Conservation (phyloP, 2,329 filamentous ascomycete genomes). For the Colletotrichum sublineola region DNA sequence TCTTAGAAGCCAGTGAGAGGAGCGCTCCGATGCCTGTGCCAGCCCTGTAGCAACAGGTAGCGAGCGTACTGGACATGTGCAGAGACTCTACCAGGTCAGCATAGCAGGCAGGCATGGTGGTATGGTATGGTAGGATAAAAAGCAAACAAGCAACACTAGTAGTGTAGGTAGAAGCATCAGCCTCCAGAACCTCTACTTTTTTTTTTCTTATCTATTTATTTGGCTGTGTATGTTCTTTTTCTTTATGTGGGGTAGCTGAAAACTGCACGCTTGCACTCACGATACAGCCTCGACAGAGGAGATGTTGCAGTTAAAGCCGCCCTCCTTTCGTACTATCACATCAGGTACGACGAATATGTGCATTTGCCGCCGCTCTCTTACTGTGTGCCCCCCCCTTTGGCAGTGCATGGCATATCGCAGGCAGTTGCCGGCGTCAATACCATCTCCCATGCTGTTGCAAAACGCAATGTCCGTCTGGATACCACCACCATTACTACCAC, state of each 20-base stretch:
- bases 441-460: slow-evolving; percentile 8
- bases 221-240: background rate
- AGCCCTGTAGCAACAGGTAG: slow-evolving; percentile 24
- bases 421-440: slow-evolving; percentile 3
- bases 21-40: slow-evolving; percentile 34
- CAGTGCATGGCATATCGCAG: slow-evolving; percentile 12
- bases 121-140: background rate
- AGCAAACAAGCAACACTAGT: background rate
- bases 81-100: slow-evolving; percentile 4
- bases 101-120: background rate
- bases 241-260: background rate
- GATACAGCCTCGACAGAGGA: background rate
- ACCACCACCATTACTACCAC: slow-evolving; percentile 8
- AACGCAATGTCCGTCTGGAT: slow-evolving; percentile 4
- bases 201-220: background rate
- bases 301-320: background rate
- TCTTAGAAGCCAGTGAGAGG: slow-evolving; percentile 26
- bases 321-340: background rate
- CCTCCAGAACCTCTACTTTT: background rate
- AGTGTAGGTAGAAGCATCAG: background rate
- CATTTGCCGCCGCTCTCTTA: slow-evolving; percentile 3
- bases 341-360: background rate
- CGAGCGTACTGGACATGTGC: slow-evolving; percentile 26
- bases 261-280: background rate
- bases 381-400: slow-evolving; percentile 5